Conservation (phyloP, 331 rosid genomes). For the Pyracantha coccinea region DNA sequence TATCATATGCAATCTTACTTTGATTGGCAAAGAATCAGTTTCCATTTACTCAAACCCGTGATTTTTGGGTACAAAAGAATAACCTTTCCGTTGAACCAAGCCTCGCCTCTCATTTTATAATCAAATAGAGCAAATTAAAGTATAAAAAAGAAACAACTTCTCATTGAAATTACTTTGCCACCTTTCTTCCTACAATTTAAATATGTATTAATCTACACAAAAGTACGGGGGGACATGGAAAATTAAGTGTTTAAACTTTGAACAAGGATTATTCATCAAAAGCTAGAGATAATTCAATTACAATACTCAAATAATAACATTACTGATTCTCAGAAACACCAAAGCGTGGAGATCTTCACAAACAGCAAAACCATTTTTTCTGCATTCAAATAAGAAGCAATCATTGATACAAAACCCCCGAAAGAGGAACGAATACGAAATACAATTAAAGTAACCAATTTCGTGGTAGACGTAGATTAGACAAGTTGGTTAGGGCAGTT, state of each 20-base stretch:
- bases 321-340: neutral
- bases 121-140: neutral
- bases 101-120: neutral
- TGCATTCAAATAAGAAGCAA: slow-evolving; percentile 16
- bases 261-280: too few species aligned
- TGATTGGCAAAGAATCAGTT: too few species aligned
- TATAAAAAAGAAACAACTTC: neutral
- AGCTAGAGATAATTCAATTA: neutral
- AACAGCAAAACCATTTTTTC: slow-evolving; percentile 54
- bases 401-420: neutral
- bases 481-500: too few species aligned
- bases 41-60: too few species aligned
- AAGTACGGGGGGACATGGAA: neutral
- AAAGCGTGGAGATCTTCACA: slow-evolving; percentile 20
- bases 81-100: too few species aligned
- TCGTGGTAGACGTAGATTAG: too few species aligned
- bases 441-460: too few species aligned
- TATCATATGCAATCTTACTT: too few species aligned
- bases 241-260: neutral
- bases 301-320: neutral
- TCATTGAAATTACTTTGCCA: too few species aligned
- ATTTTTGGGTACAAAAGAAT: too few species aligned
- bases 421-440: too few species aligned
- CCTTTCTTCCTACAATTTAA: neutral
- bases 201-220: neutral